Percentiles rank a stretch among this genome's conserved stretches.
Conservation (phyloP, 31 red algal species). For the Endocladia muricata region DNA sequence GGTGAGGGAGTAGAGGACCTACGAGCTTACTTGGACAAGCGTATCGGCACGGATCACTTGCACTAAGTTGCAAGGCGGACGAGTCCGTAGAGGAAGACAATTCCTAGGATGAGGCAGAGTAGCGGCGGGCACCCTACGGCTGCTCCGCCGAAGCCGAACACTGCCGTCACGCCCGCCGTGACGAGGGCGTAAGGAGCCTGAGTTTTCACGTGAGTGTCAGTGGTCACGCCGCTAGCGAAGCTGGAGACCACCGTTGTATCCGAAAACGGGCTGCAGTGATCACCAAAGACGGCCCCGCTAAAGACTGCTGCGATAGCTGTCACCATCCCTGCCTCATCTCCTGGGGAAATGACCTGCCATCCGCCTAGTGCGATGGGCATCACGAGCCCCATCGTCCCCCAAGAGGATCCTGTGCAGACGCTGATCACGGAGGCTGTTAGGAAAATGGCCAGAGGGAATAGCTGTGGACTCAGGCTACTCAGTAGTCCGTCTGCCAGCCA, state of each 20-base stretch:
- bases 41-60: background rate
- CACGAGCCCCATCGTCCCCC: conserved; percentile 21
- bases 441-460: conserved; percentile 11
- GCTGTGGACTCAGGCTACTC: background rate
- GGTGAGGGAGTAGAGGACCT: too few relatives aligned
- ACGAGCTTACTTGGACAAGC: background rate
- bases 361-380: background rate
- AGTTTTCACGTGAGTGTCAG: background rate
- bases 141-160: background rate
- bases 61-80: background rate
- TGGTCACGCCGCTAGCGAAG: background rate
- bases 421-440: background rate
- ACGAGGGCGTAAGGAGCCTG: conserved; percentile 17
- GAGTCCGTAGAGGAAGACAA: background rate
- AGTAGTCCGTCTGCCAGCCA: background rate
- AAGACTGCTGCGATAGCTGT: conserved; percentile 1
- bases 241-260: conserved; percentile 11
- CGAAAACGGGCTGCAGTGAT: conserved; percentile 15
- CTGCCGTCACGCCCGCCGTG: background rate
- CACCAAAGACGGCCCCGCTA: conserved; percentile 19
- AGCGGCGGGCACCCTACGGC: background rate
- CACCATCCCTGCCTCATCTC: background rate
- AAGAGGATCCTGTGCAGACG: background rate
- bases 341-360: background rate
- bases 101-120: background rate